Base-by-base conservation (phyloP, 169 alveolate species). In the Cryptosporidium felis region DNA sequence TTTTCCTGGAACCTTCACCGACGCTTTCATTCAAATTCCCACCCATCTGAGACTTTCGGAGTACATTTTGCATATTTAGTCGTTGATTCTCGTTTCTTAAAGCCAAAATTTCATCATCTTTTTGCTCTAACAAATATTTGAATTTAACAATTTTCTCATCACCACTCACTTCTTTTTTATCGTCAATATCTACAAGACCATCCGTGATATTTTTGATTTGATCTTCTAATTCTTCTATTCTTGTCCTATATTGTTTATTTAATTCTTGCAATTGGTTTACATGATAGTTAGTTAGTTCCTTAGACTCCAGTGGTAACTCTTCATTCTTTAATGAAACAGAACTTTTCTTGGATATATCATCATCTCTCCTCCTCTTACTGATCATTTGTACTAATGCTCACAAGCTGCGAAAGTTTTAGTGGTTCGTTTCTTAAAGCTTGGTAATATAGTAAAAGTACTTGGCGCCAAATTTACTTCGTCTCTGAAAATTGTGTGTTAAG, bases 81-180 rank as follows among this genome's bases (percentile, higher is more conserved):
- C 85, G 85, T 56, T 36, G 60, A 38, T 53, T 74, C 26, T 74
- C 85, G 40, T 74, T 74, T 38, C 61, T 42, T 5, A 74, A 34
- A 1, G 34, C 28, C 34, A 74, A 40, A 21, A 56, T 53, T 3
- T 74, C 66, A 40, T 74, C 85, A 23, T 49, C 59, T 18, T 36
- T 49, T 56, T 74, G 46, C 1, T 6, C 16, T 14, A 44, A n/a
- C n/a, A 44, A 44, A 14, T 14, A 14, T 14, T 44, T 14, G n/a
- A 44, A n/a, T n/a, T 38, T 0, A 9, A 74, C 56, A 38, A 74
- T 16, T 23, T 74, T 12, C 26, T 74, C 61, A 38, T 38, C 26
- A 9, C 42, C 28, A 2, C 18, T 58, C n/a, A n/a, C n/a, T n/a
- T n/a, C n/a, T n/a, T n/a, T n/a, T 1, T 23, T 53, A 8, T 9